Conservation (phyloP, 257 asterid genomes). For the Echites panduratus region DNA sequence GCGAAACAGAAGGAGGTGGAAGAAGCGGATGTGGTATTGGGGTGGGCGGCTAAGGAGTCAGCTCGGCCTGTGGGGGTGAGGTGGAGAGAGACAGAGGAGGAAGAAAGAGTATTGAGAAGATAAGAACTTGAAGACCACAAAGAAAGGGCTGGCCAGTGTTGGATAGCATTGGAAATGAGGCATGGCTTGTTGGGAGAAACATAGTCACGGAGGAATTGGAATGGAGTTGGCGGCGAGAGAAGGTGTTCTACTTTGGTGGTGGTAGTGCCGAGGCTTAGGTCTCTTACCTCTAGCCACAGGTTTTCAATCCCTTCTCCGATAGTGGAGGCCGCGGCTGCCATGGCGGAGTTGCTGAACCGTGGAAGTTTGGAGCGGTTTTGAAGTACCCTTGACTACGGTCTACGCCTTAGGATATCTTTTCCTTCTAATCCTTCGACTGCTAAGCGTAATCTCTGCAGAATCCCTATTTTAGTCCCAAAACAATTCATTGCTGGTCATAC, state of each 20-base stretch:
- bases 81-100: conserved; percentile 73
- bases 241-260: conserved; percentile 49
- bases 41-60: conserved; percentile 57
- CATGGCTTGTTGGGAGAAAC: conserved; percentile 8
- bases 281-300: conserved; percentile 81
- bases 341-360: not conserved
- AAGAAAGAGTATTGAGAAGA: conserved; percentile 56
- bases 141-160: conserved; percentile 79
- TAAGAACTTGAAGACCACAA: conserved; percentile 55
- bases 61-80: conserved; percentile 86
- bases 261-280: conserved; percentile 47
- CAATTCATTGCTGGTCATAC: too few species aligned
- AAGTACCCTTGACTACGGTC: too few species aligned
- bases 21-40: conserved; percentile 30
- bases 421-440: too few species aligned
- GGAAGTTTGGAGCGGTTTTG: too few species aligned
- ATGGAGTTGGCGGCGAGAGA: conserved; percentile 63
- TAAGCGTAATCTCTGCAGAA: too few species aligned
- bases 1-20: conserved; percentile 66
- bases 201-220: conserved; percentile 75
- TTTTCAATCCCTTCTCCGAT: conserved; percentile 30
- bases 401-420: too few species aligned
- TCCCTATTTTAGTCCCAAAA: too few species aligned
- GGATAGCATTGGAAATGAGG: conserved; percentile 35
- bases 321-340: conserved; percentile 2